These are phyloP conservation scores for Didymella segeticola DNA, from an alignment of 2,329 filamentous ascomycete genomes.

Conservation along the genomic window DNA sequence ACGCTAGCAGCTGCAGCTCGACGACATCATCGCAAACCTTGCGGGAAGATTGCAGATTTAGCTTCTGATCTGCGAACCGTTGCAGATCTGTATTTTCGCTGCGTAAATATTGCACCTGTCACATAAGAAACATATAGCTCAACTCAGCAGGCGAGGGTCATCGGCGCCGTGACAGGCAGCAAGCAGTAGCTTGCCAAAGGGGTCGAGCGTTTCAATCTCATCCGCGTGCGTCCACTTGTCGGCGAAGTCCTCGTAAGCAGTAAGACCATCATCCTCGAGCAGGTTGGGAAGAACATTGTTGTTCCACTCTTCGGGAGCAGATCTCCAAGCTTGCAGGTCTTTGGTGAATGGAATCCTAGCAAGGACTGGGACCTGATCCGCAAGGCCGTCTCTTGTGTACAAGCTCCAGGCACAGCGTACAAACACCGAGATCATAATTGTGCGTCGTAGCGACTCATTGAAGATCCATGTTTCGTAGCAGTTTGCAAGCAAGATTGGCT, in stretches of 20 bases:
- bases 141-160: conserved; percentile 26
- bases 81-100: not conserved
- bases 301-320: conserved; percentile 21
- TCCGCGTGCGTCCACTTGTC: conserved; percentile 20
- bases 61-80: not conserved
- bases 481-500: not conserved
- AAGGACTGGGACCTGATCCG: conserved; percentile 33
- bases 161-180: conserved; percentile 32
- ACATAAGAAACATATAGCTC: not conserved
- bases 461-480: conserved; percentile 31
- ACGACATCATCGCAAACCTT: conserved; percentile 5
- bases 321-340: conserved; percentile 27
- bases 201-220: conserved; percentile 20
- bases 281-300: conserved; percentile 3
- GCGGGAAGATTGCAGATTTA: conserved; percentile 2
- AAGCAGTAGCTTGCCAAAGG: conserved; percentile 35
- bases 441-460: conserved; percentile 38
- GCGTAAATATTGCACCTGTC: not conserved
- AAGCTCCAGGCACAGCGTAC: conserved; percentile 33
- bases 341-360: conserved; percentile 28
- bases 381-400: conserved; percentile 27
- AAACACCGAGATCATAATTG: conserved; percentile 38
- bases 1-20: conserved; percentile 10
- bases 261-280: conserved; percentile 21
- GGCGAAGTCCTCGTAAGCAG: conserved; percentile 33